phyloP scores from a whole-genome alignment of 2,329 filamentous ascomycete species.

The Penicillium vulpinum region DNA sequence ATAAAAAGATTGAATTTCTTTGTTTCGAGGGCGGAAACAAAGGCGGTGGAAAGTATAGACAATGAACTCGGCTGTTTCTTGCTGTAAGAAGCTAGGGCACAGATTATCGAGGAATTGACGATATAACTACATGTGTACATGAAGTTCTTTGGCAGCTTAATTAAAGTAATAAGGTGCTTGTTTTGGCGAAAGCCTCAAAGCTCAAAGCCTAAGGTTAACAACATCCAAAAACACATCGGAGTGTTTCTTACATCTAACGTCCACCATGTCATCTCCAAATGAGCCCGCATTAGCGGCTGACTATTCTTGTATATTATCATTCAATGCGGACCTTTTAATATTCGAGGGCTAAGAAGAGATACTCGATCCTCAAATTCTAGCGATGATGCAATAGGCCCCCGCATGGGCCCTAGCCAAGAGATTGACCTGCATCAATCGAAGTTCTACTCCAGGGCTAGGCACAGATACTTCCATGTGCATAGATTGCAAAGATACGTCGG shows the following conservation, averaged over 20 bases:
- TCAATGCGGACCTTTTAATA: too few species aligned
- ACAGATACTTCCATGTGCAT: not conserved
- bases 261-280: too few species aligned
- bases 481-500: not conserved
- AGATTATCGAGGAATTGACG: not conserved
- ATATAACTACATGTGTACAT: not conserved
- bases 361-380: not conserved
- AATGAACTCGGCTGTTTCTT: not conserved
- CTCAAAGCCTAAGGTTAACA: not conserved
- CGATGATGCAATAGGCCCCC: slow-evolving; percentile 8
- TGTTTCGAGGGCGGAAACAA: not conserved
- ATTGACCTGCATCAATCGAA: slow-evolving; percentile 16
- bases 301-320: too few species aligned
- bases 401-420: slow-evolving; percentile 21
- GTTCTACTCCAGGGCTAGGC: not conserved
- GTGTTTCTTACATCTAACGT: too few species aligned
- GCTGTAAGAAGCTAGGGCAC: not conserved
- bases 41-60: not conserved
- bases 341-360: not conserved
- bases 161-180: not conserved
- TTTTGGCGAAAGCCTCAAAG: not conserved
- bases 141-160: not conserved
- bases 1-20: slow-evolving; percentile 1
- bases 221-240: too few species aligned
- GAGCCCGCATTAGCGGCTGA: too few species aligned